phyloP scores from a whole-genome alignment of 768 basidiomycete species.

The Leucosporidium creatinivorum region DNA sequence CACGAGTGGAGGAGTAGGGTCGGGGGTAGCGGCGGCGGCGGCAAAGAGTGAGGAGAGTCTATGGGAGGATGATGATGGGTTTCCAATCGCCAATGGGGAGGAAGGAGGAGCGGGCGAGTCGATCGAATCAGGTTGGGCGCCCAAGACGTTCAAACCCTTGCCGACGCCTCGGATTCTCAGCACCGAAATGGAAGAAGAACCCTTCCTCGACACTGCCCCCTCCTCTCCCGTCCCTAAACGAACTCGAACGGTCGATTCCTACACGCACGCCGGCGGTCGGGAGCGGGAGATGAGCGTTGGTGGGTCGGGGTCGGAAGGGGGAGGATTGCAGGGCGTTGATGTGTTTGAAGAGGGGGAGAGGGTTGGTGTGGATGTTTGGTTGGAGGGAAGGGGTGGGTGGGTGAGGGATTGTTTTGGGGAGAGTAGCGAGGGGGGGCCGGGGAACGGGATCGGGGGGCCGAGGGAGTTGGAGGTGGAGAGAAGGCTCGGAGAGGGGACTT shows the following conservation, averaged over 20 bases:
- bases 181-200: slow-evolving; percentile 17
- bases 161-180: slow-evolving; percentile 7
- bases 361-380: slow-evolving; percentile 58
- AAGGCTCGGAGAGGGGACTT: slow-evolving; percentile 32
- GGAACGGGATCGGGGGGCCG: slow-evolving; percentile 28
- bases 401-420: slow-evolving; percentile 70
- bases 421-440: slow-evolving; percentile 21
- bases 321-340: slow-evolving; percentile 21
- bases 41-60: too few species aligned
- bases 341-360: slow-evolving; percentile 64
- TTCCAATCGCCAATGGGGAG: slow-evolving; percentile 11
- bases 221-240: neutral
- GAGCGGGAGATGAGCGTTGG: neutral
- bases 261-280: neutral
- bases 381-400: slow-evolving; percentile 62
- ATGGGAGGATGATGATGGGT: neutral
- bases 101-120: neutral
- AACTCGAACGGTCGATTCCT: neutral
- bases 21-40: neutral
- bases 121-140: neutral
- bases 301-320: slow-evolving; percentile 1
- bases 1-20: slow-evolving; percentile 18
- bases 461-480: slow-evolving; percentile 35
- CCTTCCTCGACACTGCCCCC: slow-evolving; percentile 28
- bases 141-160: slow-evolving; percentile 23